These are phyloP conservation scores for Candida dajiaensis DNA, from an alignment of 805 yeast species.

Conservation along the genomic window DNA sequence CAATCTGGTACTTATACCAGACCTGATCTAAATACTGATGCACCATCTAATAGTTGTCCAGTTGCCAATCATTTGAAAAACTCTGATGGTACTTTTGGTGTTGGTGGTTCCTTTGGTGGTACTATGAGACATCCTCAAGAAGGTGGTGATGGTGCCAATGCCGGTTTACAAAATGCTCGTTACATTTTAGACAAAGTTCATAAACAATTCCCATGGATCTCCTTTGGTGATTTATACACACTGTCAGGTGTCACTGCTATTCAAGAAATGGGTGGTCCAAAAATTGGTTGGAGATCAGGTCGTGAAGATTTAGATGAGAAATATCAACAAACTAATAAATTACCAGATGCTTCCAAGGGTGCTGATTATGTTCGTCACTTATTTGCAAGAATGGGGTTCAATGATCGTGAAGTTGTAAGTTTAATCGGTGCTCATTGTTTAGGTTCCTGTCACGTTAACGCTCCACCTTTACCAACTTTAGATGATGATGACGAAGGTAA, in stretches of 20 bases:
- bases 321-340: conserved; percentile 56
- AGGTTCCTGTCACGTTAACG: conserved; percentile 64
- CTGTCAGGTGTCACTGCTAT: conserved; percentile 74
- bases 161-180: conserved; percentile 46
- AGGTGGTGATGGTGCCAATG: conserved; percentile 46
- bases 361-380: conserved; percentile 58
- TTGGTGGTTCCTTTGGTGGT: conserved; percentile 70
- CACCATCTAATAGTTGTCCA: conserved; percentile 33
- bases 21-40: conserved; percentile 12
- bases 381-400: conserved; percentile 61
- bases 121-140: conserved; percentile 54
- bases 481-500: conserved; percentile 10
- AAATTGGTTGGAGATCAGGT: conserved; percentile 79
- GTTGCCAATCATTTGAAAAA: conserved; percentile 14
- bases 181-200: conserved; percentile 50
- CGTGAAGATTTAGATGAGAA: conserved; percentile 52
- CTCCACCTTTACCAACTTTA: conserved; percentile 19
- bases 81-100: conserved; percentile 11
- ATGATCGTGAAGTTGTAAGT: conserved; percentile 68
- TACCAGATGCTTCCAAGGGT: conserved; percentile 69
- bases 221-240: conserved; percentile 77
- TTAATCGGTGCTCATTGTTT: conserved; percentile 71
- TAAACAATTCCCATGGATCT: conserved; percentile 58
- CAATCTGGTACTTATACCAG: conserved; percentile 76
- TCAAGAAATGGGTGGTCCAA: conserved; percentile 76